Evolutionary conservation across 805 yeast species (phyloP).

Genomic region (Cyberlindnera maritima): DNA sequence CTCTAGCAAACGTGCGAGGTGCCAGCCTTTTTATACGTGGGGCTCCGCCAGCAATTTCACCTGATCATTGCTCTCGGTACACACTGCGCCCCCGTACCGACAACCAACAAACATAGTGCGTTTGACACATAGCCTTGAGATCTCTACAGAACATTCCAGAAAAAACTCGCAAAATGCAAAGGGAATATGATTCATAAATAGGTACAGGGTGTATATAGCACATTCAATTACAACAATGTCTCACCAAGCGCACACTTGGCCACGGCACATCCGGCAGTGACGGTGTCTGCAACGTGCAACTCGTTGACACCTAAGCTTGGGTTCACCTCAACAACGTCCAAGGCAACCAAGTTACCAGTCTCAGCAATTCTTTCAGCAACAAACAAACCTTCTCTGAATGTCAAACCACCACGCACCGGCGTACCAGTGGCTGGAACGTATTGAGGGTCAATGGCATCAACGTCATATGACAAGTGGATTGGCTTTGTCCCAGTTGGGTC

Average conservation of each 20-base stretch:
- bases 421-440: slow-evolving; percentile 98
- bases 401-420: slow-evolving; percentile 93
- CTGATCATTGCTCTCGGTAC: background rate
- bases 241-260: slow-evolving; percentile 95
- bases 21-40: background rate
- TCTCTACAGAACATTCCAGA: too few relatives aligned
- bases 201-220: background rate
- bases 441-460: slow-evolving; percentile 93
- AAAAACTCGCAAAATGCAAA: too few relatives aligned
- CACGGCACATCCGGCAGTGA: slow-evolving; percentile 84
- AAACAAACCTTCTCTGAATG: slow-evolving; percentile 91
- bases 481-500: slow-evolving; percentile 72
- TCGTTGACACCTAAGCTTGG: slow-evolving; percentile 83
- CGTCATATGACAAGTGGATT: slow-evolving; percentile 89
- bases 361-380: slow-evolving; percentile 89
- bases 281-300: slow-evolving; percentile 75
- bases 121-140: background rate
- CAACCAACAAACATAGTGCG: background rate
- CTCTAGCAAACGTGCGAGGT: background rate
- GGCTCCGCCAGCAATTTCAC: background rate
- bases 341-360: slow-evolving; percentile 80
- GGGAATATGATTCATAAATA: too few relatives aligned
- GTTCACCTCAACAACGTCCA: slow-evolving; percentile 93
- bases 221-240: slow-evolving; percentile 46
- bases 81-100: slow-evolving; percentile 1